phyloP scores from a whole-genome alignment of 306 rosid species.

The Mucuna pruriens region DNA sequence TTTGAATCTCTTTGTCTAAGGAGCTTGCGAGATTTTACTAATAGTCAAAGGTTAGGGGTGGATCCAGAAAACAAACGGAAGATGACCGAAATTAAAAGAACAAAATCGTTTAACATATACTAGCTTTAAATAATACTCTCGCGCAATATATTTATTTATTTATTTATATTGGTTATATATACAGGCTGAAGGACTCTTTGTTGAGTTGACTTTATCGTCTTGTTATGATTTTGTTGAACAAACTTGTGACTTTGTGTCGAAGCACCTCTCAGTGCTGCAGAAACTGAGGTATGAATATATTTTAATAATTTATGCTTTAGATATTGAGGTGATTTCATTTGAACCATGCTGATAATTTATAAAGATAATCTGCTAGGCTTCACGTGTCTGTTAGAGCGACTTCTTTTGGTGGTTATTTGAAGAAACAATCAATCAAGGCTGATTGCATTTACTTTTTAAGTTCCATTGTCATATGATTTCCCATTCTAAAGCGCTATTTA shows the following conservation, averaged over 20 bases:
- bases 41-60: neutral
- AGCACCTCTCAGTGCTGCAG: constrained; percentile 77
- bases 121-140: neutral
- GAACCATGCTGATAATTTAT: constrained; percentile 6
- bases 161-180: constrained; percentile 50
- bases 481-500: neutral
- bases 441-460: neutral
- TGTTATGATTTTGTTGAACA: constrained; percentile 89
- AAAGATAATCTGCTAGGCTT: neutral
- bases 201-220: constrained; percentile 70
- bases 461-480: neutral
- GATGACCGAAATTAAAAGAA: neutral
- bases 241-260: constrained; percentile 75
- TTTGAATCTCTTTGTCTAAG: constrained; percentile 18
- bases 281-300: constrained; percentile 64
- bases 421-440: neutral
- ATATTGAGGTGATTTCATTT: constrained; percentile 7
- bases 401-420: constrained; percentile 1
- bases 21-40: constrained; percentile 2
- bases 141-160: neutral
- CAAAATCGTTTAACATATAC: neutral
- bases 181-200: constrained; percentile 90
- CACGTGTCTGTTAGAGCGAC: constrained; percentile 7
- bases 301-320: constrained; percentile 14
- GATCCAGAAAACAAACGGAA: neutral